Evolutionary conservation across 1,284 basidiomycete species (phyloP).

Genomic region (Malassezia vespertilionis): DNA sequence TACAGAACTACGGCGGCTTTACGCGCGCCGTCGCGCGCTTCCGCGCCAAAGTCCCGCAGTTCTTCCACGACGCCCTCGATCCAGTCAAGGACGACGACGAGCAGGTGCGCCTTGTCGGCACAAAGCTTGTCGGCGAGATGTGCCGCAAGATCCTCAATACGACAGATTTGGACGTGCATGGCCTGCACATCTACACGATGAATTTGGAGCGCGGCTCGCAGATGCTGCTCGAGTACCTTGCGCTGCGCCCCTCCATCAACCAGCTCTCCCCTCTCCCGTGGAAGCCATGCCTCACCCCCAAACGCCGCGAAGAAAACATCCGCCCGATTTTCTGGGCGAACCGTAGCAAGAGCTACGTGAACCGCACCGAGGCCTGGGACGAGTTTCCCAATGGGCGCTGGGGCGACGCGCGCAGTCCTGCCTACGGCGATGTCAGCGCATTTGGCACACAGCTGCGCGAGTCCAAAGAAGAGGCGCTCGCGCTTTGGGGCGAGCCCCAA

Average conservation of each 20-base stretch:
- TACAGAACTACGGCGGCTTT: slow-evolving; percentile 96
- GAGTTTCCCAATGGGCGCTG: slow-evolving; percentile 98
- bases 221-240: slow-evolving; percentile 45
- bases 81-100: slow-evolving; percentile 62
- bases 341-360: slow-evolving; percentile 40
- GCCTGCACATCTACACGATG: slow-evolving; percentile 47
- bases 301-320: slow-evolving; percentile 44
- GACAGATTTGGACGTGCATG: slow-evolving; percentile 33
- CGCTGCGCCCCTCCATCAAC: slow-evolving; percentile 37
- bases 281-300: slow-evolving; percentile 41
- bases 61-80: slow-evolving; percentile 68
- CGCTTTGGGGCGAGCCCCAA: slow-evolving; percentile 27
- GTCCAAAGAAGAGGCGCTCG: slow-evolving; percentile 64
- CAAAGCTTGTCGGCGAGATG: slow-evolving; percentile 42
- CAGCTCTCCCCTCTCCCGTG: slow-evolving; percentile 42
- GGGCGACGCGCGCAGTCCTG: slow-evolving; percentile 88
- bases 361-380: slow-evolving; percentile 61
- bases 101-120: slow-evolving; percentile 34
- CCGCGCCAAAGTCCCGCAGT: slow-evolving; percentile 69
- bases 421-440: slow-evolving; percentile 92
- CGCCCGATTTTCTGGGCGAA: slow-evolving; percentile 48
- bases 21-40: slow-evolving; percentile 80
- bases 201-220: slow-evolving; percentile 45
- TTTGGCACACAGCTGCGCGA: slow-evolving; percentile 57
- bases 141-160: slow-evolving; percentile 39